These are phyloP conservation scores for Macrolepiota fuliginosa DNA, from an alignment of 768 basidiomycete genomes.

Conservation along the genomic window DNA sequence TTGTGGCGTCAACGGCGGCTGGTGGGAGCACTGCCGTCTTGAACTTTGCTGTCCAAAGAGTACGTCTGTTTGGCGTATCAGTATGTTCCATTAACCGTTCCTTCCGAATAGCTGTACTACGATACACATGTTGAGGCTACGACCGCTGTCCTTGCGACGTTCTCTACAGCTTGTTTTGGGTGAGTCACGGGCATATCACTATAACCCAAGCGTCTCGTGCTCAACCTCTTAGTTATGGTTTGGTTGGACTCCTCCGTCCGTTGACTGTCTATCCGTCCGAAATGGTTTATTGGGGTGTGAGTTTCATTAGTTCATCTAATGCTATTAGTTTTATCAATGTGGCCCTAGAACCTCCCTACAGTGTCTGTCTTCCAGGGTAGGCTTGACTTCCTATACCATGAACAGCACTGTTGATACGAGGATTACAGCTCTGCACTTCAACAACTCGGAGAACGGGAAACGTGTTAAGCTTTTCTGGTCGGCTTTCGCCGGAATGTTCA, in stretches of 20 bases:
- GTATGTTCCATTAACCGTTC: neutral
- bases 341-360: constrained; percentile 48
- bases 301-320: constrained; percentile 16
- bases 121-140: constrained; percentile 51
- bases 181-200: constrained; percentile 21
- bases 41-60: constrained; percentile 62
- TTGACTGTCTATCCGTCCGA: constrained; percentile 61
- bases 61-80: constrained; percentile 17
- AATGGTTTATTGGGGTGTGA: constrained; percentile 59
- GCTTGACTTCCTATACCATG: neutral
- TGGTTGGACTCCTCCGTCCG: constrained; percentile 58
- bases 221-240: constrained; percentile 41
- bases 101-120: constrained; percentile 48
- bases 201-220: neutral
- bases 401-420: neutral
- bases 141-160: constrained; percentile 58
- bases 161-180: constrained; percentile 65
- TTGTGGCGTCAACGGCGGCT: constrained; percentile 57
- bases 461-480: constrained; percentile 52
- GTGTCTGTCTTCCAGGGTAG: constrained; percentile 60
- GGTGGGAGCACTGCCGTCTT: constrained; percentile 50
- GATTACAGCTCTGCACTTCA: constrained; percentile 45
- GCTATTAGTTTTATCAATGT: neutral
- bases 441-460: constrained; percentile 39
- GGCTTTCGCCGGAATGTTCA: constrained; percentile 49